A percentile compares a stretch with the other conserved stretches of the same genome.
These are phyloP conservation scores for Apocynum venetum DNA, from an alignment of 257 asterid genomes.

Conservation along the genomic window DNA sequence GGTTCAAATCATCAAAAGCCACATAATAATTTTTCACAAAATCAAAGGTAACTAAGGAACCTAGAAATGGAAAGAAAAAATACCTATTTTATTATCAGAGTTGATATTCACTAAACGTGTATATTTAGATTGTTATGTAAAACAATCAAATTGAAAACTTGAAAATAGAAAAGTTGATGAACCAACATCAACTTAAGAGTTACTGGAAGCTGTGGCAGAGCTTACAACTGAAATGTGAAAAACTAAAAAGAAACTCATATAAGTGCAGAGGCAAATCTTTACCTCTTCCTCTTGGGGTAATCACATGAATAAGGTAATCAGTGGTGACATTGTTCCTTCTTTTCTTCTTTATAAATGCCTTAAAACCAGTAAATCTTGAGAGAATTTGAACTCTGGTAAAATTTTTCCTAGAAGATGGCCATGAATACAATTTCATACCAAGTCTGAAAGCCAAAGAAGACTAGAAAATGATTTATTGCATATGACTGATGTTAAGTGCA, in stretches of 20 bases:
- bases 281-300: slow-evolving; percentile 7
- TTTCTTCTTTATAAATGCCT: neutral
- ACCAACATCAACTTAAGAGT: neutral
- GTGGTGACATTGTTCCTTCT: neutral
- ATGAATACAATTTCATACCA: neutral
- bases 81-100: neutral
- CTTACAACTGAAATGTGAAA: neutral
- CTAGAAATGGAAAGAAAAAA: neutral
- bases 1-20: neutral
- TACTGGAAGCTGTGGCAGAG: neutral
- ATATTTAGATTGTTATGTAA: neutral
- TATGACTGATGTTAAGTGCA: neutral
- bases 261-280: neutral
- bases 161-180: neutral
- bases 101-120: neutral
- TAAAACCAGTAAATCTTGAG: neutral
- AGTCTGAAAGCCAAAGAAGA: neutral
- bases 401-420: neutral
- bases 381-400: neutral
- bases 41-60: neutral
- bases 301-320: neutral
- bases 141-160: neutral
- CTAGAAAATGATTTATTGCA: neutral
- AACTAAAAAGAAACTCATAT: neutral
- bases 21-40: neutral